phyloP scores from a whole-genome alignment of 202 grass and related monocot genomes.

The Bolboschoenoplectus hybrid region DNA sequence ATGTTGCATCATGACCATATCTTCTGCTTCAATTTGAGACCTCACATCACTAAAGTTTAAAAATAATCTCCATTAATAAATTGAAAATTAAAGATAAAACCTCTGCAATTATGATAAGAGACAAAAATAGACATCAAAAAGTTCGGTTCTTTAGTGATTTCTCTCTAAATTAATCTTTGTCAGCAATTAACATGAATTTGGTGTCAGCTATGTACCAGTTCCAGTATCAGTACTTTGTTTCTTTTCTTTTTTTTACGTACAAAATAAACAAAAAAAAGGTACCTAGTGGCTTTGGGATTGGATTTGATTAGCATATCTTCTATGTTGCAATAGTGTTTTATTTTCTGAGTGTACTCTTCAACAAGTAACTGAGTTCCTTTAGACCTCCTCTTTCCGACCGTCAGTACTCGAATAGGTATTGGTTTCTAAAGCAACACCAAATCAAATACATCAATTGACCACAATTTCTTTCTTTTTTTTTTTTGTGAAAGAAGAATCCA shows the following conservation, averaged over 20 bases:
- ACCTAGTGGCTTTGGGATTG: slow-evolving; percentile 86
- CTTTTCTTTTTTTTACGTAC: not conserved
- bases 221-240: not conserved
- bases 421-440: slow-evolving; percentile 48
- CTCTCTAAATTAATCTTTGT: slow-evolving; percentile 24
- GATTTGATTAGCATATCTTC: slow-evolving; percentile 67
- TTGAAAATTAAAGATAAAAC: not conserved
- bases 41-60: slow-evolving; percentile 60
- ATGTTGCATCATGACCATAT: slow-evolving; percentile 62
- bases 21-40: slow-evolving; percentile 83
- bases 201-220: not conserved
- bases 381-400: slow-evolving; percentile 86
- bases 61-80: slow-evolving; percentile 22
- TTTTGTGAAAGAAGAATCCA: not conserved
- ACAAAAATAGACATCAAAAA: not conserved
- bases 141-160: slow-evolving; percentile 3
- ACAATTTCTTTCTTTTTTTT: no score
- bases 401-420: slow-evolving; percentile 77
- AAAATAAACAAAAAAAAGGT: not conserved
- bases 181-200: not conserved
- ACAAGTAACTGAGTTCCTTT: slow-evolving; percentile 73
- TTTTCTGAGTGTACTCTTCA: slow-evolving; percentile 80
- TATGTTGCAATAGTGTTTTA: slow-evolving; percentile 68
- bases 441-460: not conserved
- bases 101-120: not conserved